Evolutionary conservation across 2,329 filamentous ascomycete genomes (phyloP), one percentile per base, ranked within the genome.

Genomic region (Cyclaneusma minus): DNA sequence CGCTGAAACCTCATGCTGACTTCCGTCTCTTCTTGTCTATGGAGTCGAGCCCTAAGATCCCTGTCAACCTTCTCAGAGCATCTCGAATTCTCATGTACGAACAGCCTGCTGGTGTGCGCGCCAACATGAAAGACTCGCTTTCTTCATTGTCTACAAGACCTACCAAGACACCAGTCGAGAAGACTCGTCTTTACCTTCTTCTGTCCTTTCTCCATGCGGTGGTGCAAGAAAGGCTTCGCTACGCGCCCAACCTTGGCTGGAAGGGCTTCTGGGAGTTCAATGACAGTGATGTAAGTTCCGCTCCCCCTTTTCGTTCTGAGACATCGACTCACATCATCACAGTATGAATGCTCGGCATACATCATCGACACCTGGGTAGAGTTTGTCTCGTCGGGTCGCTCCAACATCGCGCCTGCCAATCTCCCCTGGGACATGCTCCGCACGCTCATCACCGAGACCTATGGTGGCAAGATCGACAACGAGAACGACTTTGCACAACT

Each of bases 221-320:
- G 19, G 74, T 94, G 7, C 89, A 98, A 51, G 89, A 98, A 52
- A 68, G 91, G 41, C 61, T 98, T 35, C 78, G 89, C 35, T 98
- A 98, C 50, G 85, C 87, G 13, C 91, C 89, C 1, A 87, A 68
- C 30, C 61, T 98, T 29, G 89, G 89, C 33, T 98, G 89, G 89
- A 94, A 92, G 60, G 83, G 84, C 28, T 93, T 94, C 64, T 98
- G 91, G 89, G 91, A 98, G 54, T 98, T 98, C 54, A 98, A 98
- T 49, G 91, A 98, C 53, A 92, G 85, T 41, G 89, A 98, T 55
- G 82, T 91, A 69, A 79, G 81, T 74, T 38, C 19, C 33, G 8
- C n/a, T 25, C 13, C 23, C 13, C 16, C 10, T 33, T 31, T 24
- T 29, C 24, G 12, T 17, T 37, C 28, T 35, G 28, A 15, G 16